Evolutionary conservation across 73 alveolate species (phyloP).

Genomic region (Uronychia setigera): DNA sequence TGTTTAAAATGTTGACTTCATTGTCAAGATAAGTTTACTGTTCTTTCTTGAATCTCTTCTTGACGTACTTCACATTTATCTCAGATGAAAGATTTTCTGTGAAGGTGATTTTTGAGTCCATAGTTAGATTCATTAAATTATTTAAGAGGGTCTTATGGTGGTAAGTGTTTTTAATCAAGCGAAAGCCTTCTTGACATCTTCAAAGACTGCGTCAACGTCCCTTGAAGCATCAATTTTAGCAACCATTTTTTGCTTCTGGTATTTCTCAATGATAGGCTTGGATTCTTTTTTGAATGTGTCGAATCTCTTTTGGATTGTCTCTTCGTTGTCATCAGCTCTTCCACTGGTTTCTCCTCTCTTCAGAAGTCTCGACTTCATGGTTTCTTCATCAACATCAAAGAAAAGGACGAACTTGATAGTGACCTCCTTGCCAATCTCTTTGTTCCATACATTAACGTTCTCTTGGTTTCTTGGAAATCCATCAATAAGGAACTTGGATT

Average conservation of each 20-base stretch:
- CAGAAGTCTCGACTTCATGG: conserved; percentile 85
- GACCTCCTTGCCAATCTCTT: conserved; percentile 66
- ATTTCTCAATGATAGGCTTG: conserved; percentile 89
- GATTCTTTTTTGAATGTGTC: conserved; percentile 90
- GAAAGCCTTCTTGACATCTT: conserved; percentile 70
- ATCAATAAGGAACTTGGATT: conserved; percentile 78
- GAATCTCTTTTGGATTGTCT: conserved; percentile 96
- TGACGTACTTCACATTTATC: too few species aligned
- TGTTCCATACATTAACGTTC: conserved; percentile 80
- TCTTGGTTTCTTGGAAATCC: conserved; percentile 92
- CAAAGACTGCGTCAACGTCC: conserved; percentile 87
- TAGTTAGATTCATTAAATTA: too few species aligned
- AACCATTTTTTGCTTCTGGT: conserved; percentile 74
- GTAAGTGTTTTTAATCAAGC: too few species aligned
- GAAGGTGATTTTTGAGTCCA: too few species aligned
- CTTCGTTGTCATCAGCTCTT: conserved; percentile 98
- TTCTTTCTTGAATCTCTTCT: too few species aligned
- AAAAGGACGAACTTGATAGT: conserved; percentile 78
- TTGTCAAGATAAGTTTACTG: too few species aligned
- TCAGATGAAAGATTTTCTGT: too few species aligned
- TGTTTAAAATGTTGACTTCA: too few species aligned
- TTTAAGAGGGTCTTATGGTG: too few species aligned
- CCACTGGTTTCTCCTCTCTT: conserved; percentile 95
- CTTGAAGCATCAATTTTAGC: conserved; percentile 81
- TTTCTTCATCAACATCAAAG: conserved; percentile 94